phyloP scores from a whole-genome alignment of 2,329 filamentous ascomycete species.

The Rhynchosporium secalis region DNA sequence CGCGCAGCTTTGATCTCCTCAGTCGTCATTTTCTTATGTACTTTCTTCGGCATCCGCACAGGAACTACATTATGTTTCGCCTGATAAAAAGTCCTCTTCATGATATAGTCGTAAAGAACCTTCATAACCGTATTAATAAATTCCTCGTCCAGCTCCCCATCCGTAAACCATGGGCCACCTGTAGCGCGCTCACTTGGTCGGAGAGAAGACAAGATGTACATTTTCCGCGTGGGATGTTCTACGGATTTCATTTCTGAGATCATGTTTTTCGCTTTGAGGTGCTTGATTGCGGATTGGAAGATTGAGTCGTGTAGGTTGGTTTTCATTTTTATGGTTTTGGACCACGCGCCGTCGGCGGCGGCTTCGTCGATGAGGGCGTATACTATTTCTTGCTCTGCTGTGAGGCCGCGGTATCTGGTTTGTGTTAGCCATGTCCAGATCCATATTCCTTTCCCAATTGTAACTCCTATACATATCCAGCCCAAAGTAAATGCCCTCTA shows the following conservation, averaged over 20 bases:
- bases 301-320: constrained; percentile 83
- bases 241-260: constrained; percentile 91
- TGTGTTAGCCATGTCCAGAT: constrained; percentile 16
- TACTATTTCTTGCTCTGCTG: constrained; percentile 78
- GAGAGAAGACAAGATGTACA: constrained; percentile 89
- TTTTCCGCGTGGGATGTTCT: constrained; percentile 87
- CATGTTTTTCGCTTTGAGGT: constrained; percentile 76
- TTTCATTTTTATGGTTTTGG: constrained; percentile 75
- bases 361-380: constrained; percentile 88
- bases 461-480: no score
- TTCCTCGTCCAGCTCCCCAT: constrained; percentile 83
- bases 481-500: neutral
- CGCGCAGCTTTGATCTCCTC: constrained; percentile 41
- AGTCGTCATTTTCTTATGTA: constrained; percentile 50
- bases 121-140: constrained; percentile 78
- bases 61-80: constrained; percentile 26
- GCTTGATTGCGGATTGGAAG: constrained; percentile 79
- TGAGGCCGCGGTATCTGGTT: constrained; percentile 58
- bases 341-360: constrained; percentile 86
- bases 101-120: constrained; percentile 73
- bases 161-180: constrained; percentile 92
- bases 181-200: constrained; percentile 86
- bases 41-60: constrained; percentile 55
- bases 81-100: constrained; percentile 67
- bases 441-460: neutral